Evolutionary conservation across 2,329 filamentous ascomycete species (phyloP).

Genomic region (Fusarium buxicola): DNA sequence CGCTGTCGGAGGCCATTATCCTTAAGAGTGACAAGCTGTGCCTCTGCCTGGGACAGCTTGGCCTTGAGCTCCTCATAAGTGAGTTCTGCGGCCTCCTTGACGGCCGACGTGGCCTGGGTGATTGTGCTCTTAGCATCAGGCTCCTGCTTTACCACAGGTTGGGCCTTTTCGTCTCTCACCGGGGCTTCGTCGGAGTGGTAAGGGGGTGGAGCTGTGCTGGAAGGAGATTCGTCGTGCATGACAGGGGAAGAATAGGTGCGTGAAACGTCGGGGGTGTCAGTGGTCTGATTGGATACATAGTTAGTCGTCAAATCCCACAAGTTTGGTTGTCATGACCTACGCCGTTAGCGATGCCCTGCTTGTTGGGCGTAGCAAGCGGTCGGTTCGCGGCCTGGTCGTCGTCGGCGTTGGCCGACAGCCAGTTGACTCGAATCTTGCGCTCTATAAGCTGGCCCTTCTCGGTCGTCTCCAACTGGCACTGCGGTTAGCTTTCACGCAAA

Average conservation of each 20-base stretch:
- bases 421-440: slow-evolving; percentile 94
- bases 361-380: slow-evolving; percentile 55
- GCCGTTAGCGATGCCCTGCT: slow-evolving; percentile 53
- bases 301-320: slow-evolving; percentile 19
- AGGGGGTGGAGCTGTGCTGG: slow-evolving; percentile 49
- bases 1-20: slow-evolving; percentile 83
- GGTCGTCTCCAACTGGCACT: slow-evolving; percentile 77
- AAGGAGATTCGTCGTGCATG: slow-evolving; percentile 49
- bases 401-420: slow-evolving; percentile 73
- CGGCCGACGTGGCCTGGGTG: slow-evolving; percentile 58
- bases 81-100: slow-evolving; percentile 57
- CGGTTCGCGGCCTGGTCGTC: slow-evolving; percentile 42
- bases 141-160: slow-evolving; percentile 41
- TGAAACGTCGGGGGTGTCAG: slow-evolving; percentile 59
- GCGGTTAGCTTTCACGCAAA: slow-evolving; percentile 12
- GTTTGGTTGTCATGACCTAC: slow-evolving; percentile 49
- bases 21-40: slow-evolving; percentile 76
- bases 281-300: slow-evolving; percentile 42
- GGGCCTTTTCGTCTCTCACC: slow-evolving; percentile 46
- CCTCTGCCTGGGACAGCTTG: slow-evolving; percentile 80
- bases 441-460: slow-evolving; percentile 86
- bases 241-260: slow-evolving; percentile 60
- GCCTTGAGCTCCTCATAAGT: slow-evolving; percentile 72
- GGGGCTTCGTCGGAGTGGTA: slow-evolving; percentile 51
- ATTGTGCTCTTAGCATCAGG: slow-evolving; percentile 47